Percentiles rank a stretch among this genome's conserved stretches.
Evolutionary conservation across 164 flowering plant species (phyloP).

Genomic region (Cinnamomum chago): DNA sequence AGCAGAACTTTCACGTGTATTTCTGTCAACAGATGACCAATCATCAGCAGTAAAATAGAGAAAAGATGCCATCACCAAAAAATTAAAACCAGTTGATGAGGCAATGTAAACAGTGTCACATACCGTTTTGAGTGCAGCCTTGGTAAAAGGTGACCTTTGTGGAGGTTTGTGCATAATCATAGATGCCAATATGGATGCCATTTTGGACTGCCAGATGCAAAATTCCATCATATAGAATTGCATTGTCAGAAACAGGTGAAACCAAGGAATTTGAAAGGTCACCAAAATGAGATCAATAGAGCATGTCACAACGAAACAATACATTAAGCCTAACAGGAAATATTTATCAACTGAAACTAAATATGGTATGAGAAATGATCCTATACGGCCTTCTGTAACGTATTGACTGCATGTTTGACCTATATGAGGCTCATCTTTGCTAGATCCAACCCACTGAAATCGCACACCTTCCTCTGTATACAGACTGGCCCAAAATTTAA

Average conservation of each 20-base stretch:
- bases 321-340: no score
- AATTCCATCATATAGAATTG: not conserved
- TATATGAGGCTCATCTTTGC: no score
- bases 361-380: not conserved
- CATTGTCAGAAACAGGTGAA: not conserved
- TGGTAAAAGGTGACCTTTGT: constrained; percentile 65
- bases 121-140: constrained; percentile 79
- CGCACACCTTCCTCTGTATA: no score
- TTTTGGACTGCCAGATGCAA: constrained; percentile 52
- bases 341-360: not conserved
- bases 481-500: no score
- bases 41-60: not conserved
- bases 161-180: constrained; percentile 77
- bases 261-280: not conserved
- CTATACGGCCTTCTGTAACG: no score
- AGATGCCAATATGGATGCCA: constrained; percentile 69
- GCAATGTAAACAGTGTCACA: not conserved
- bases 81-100: not conserved
- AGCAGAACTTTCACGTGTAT: no score
- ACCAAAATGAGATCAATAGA: not conserved
- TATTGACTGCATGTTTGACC: no score
- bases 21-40: no score
- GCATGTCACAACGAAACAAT: not conserved
- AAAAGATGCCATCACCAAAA: not conserved
- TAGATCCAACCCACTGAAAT: no score